Base-by-base conservation (phyloP, 208 protist genomes). In the Wallacemonas sp. region DNA sequence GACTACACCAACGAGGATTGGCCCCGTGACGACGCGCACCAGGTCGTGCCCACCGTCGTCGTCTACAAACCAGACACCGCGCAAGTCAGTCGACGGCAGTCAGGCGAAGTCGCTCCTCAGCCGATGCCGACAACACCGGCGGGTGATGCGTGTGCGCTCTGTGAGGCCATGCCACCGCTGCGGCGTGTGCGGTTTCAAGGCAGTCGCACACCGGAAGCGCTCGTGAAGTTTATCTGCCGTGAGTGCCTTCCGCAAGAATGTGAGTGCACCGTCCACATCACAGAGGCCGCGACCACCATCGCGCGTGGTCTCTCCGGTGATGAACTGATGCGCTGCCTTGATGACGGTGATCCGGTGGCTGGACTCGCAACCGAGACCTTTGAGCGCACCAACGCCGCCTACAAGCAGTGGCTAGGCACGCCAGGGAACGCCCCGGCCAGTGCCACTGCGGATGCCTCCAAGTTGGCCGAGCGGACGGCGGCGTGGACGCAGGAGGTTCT, bases 1-100 rank as follows among this genome's bases (percentile, higher is more conserved):
- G 83, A 90, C 27, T 66, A 85, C 15, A 39, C 77, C 19, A 46
- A 32, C 26, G 44, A 24, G 26, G 79, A 87, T 63, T 90, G 83
- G 83, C 80, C 83, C 8, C 55, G 61, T n/a, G 57, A 52, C 39
- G 27, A 61, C 33, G 39, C 39, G 29, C 63, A 71, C 29, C 74
- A 76, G 54, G 55, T 73, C 2, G 75, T 89, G 38, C 82, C 82
- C 12, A 68, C 75, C 33, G 52, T 83, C 22, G 78, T 78, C 12
- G 78, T 67, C 8, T 89, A 83, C 64, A 64, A 50, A 0, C 50
- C 50, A 10, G 50, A 39, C n/a, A n/a, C n/a, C n/a, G n/a, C n/a
- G n/a, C n/a, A n/a, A n/a, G n/a, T n/a, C n/a, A n/a, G n/a, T n/a
- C n/a, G n/a, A n/a, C n/a, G n/a, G n/a, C n/a, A n/a, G n/a, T n/a